Evolutionary conservation across 306 rosid genomes (phyloP).

Genomic region (Quercus dentata): DNA sequence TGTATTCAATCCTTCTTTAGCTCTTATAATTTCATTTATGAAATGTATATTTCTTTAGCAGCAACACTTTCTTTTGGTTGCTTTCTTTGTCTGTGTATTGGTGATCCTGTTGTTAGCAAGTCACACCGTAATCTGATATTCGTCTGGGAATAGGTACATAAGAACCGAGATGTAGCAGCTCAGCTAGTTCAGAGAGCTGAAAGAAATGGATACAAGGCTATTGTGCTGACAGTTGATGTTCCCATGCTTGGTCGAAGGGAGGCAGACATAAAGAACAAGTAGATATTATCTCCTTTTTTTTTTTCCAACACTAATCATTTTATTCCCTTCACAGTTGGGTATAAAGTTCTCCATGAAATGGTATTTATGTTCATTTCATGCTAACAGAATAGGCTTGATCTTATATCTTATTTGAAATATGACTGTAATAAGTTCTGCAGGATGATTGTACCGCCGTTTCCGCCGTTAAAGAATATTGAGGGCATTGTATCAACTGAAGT

Average conservation of each 20-base stretch:
- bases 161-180: conserved; percentile 48
- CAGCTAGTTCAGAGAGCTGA: conserved; percentile 52
- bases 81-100: background rate
- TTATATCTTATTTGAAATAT: conserved; percentile 1
- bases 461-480: conserved; percentile 46
- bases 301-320: background rate
- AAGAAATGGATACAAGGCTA: conserved; percentile 51
- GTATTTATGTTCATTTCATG: background rate
- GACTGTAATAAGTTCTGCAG: conserved; percentile 25
- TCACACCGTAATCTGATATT: background rate
- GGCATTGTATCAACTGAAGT: conserved; percentile 40
- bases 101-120: background rate
- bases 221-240: conserved; percentile 56
- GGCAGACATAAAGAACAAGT: conserved; percentile 66
- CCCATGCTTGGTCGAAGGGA: conserved; percentile 62
- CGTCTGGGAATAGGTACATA: conserved; percentile 34
- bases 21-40: background rate
- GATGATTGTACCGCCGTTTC: conserved; percentile 43
- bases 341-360: background rate
- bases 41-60: too few species aligned
- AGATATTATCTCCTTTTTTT: background rate
- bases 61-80: background rate
- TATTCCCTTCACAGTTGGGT: background rate
- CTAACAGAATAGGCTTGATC: background rate
- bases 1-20: conserved; percentile 24